Evolutionary conservation across 208 protist species (phyloP), one percentile per base, ranked within the genome.

Genomic region (Trypanosomatidae sp.): DNA sequence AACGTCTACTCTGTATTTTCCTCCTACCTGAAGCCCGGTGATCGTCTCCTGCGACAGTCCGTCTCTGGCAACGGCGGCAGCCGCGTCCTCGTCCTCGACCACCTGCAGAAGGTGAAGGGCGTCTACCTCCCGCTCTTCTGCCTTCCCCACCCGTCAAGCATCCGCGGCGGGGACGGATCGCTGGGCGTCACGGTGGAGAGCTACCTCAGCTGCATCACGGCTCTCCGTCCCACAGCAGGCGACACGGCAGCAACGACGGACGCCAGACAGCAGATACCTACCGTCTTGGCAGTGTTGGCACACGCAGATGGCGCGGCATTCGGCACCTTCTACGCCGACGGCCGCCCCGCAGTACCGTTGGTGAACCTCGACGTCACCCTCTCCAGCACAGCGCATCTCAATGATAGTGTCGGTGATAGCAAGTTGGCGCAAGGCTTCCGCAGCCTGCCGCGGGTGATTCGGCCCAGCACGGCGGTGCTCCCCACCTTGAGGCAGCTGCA

Each of bases 61-160:
- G 77, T 69, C n/a, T 79, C 78, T 3, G 92, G 90, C 41, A 65
- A 73, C 1, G 88, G 87, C 47, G 79, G 88, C 13, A 77, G 77
- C 9, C 88, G 92, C 13, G 83, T 97, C 44, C 85, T 97, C 9
- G 81, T 97, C 19, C 70, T 97, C 19, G 89, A 97, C 67, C n/a
- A 73, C 22, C 69, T 83, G 6, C 88, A 97, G 68, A 76, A 83
- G 30, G 92, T 97, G 74, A 92, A 93, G 52, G 92, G 86, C 4
- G 87, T 97, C 2, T 95, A 93, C 76, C 68, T 79, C 43, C 92
- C 90, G 1, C 33, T 93, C 56, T 77, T 92, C 55, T 95, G 90
- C 58, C 62, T 92, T 44, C 90, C 92, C 6, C 90, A 95, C 73
- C 92, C 92, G 1, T 47, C 71, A 15, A 68, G 68, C 49, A 43